Evolutionary conservation across 176 grass and related monocot genomes (phyloP).

Genomic region (Triticum urartu): DNA sequence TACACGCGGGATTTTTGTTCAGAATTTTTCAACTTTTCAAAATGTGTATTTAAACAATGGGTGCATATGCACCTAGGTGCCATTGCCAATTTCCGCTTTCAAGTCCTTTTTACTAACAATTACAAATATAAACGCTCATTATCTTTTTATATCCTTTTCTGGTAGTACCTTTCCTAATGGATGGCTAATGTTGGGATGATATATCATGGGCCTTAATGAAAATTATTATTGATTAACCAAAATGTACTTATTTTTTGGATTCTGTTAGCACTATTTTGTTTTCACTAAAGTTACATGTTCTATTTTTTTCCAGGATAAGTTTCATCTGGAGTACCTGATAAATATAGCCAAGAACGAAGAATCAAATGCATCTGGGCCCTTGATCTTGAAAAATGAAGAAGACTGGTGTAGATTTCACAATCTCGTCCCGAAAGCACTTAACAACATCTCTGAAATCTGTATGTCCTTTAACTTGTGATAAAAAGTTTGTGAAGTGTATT

Average conservation of each 20-base stretch:
- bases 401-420: slow-evolving; percentile 89
- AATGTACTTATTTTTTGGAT: slow-evolving; percentile 5
- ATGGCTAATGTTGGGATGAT: neutral
- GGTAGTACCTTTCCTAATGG: slow-evolving; percentile 11
- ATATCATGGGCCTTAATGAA: neutral
- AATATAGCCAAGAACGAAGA: slow-evolving; percentile 45
- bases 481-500: slow-evolving; percentile 7
- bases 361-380: slow-evolving; percentile 13
- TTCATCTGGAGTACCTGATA: slow-evolving; percentile 61
- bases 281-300: neutral
- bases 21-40: too few species aligned
- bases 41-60: too few species aligned
- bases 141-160: neutral
- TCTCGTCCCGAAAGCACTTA: slow-evolving; percentile 58
- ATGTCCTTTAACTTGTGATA: slow-evolving; percentile 33
- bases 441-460: slow-evolving; percentile 90
- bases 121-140: neutral
- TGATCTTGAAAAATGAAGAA: slow-evolving; percentile 60
- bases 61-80: too few species aligned
- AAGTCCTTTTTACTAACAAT: neutral
- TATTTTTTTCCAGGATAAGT: slow-evolving; percentile 59
- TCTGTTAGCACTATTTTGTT: slow-evolving; percentile 14
- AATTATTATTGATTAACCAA: neutral
- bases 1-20: too few species aligned
- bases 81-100: neutral